phyloP scores from a whole-genome alignment of 2,329 filamentous ascomycete species.

The Fusarium subglutinans region DNA sequence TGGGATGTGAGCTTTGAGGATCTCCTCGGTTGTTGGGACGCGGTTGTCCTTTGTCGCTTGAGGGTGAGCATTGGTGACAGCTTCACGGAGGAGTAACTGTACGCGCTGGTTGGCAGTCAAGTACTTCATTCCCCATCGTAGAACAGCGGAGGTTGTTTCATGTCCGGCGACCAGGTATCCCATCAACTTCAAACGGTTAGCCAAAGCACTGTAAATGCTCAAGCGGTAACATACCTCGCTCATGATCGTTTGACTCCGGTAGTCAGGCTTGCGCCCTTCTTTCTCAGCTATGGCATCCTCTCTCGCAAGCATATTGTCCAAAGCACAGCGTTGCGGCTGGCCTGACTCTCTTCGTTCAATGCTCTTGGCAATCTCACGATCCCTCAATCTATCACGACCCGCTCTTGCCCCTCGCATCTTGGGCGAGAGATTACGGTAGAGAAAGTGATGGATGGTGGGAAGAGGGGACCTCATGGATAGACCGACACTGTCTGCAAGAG shows the following conservation, averaged over 20 bases:
- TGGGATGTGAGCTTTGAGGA: conserved; percentile 39
- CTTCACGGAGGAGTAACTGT: conserved; percentile 43
- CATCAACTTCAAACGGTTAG: conserved; percentile 22
- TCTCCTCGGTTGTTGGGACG: conserved; percentile 42
- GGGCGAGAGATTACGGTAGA: conserved; percentile 11
- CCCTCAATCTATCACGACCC: neutral
- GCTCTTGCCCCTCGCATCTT: conserved; percentile 15
- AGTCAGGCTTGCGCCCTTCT: conserved; percentile 41
- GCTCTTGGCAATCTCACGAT: conserved; percentile 28
- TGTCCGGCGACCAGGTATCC: conserved; percentile 42
- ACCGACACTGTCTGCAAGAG: conserved; percentile 12
- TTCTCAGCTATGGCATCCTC: conserved; percentile 46
- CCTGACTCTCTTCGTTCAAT: conserved; percentile 2
- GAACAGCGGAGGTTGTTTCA: conserved; percentile 38
- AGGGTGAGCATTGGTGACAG: conserved; percentile 24
- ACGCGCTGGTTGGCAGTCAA: conserved; percentile 31
- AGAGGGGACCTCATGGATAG: conserved; percentile 9
- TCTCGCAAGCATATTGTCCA: conserved; percentile 46
- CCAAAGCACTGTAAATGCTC: fast-evolving
- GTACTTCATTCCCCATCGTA: conserved; percentile 40
- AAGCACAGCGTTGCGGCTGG: conserved; percentile 21
- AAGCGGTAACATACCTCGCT: conserved; percentile 42
- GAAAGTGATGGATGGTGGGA: conserved; percentile 11
- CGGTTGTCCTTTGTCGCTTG: conserved; percentile 30
- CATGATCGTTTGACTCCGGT: conserved; percentile 43